These are phyloP conservation scores for Grosmannia penicillata DNA, from an alignment of 2,329 filamentous ascomycete genomes.

Conservation along the genomic window DNA sequence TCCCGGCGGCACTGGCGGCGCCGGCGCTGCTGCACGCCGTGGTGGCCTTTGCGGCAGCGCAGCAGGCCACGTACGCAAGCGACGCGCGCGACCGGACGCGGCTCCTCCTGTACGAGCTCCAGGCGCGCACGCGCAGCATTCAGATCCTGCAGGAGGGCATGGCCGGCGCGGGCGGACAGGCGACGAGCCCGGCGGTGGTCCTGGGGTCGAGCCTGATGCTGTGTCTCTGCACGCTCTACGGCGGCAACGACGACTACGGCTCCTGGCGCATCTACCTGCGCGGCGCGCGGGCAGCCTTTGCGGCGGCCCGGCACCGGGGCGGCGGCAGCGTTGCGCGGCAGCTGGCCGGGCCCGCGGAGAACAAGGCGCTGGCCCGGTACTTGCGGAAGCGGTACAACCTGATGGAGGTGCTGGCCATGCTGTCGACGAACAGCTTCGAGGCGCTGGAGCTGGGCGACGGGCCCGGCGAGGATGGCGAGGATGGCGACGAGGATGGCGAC, in stretches of 20 bases:
- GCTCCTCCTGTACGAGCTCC: conserved; percentile 1
- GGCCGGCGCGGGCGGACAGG: neutral
- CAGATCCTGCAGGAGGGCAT: neutral
- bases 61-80: neutral
- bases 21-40: conserved; percentile 1
- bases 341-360: too few species aligned
- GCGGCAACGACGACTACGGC: conserved; percentile 2
- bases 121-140: conserved; percentile 2
- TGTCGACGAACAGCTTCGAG: conserved; percentile 1
- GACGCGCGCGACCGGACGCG: neutral
- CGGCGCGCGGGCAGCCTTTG: neutral
- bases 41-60: neutral
- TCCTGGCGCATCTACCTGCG: conserved; percentile 1
- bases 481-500: neutral
- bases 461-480: too few species aligned
- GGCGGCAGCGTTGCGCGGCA: neutral
- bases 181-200: neutral
- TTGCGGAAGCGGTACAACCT: conserved; percentile 1
- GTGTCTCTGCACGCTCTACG: conserved; percentile 1
- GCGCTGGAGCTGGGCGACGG: neutral
- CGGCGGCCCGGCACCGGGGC: neutral
- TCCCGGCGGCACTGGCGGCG: neutral
- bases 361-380: neutral
- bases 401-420: conserved; percentile 1
- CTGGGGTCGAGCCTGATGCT: conserved; percentile 2